Conservation (phyloP, 192 early-diverging fungal species). For the Coemansia sp. region DNA sequence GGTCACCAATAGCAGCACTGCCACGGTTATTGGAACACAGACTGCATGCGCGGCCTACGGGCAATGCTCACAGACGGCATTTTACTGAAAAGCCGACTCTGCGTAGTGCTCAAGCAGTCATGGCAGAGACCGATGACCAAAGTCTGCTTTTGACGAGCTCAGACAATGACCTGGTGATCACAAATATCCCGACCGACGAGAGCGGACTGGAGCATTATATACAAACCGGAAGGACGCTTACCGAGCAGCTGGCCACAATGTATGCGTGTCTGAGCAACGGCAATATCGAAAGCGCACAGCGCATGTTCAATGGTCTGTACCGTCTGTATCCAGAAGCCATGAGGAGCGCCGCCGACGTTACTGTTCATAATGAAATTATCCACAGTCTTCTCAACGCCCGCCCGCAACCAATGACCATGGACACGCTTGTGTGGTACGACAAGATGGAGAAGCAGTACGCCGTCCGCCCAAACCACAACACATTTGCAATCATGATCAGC, state of each 20-base stretch:
- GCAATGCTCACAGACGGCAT: neutral
- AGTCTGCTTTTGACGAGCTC: constrained; percentile 26
- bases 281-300: constrained; percentile 70
- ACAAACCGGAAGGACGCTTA: constrained; percentile 51
- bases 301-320: constrained; percentile 66
- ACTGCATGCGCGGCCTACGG: constrained; percentile 2
- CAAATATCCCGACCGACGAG: constrained; percentile 23
- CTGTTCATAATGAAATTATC: constrained; percentile 83
- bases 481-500: constrained; percentile 77
- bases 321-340: constrained; percentile 69
- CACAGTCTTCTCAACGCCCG: constrained; percentile 62
- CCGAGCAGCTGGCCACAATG: constrained; percentile 76
- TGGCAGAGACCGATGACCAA: constrained; percentile 11
- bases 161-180: constrained; percentile 12
- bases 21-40: neutral
- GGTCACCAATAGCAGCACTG: neutral
- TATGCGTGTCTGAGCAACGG: constrained; percentile 78
- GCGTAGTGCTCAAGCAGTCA: constrained; percentile 15
- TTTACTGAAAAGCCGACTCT: constrained; percentile 23
- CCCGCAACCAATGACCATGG: constrained; percentile 55
- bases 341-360: constrained; percentile 65
- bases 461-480: constrained; percentile 65
- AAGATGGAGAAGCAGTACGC: constrained; percentile 55
- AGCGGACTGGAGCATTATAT: constrained; percentile 28
- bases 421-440: constrained; percentile 74